Evolutionary conservation across 208 protist genomes (phyloP), one percentile per base, ranked within the genome.

Genomic region (Leishmania amazonensis): DNA sequence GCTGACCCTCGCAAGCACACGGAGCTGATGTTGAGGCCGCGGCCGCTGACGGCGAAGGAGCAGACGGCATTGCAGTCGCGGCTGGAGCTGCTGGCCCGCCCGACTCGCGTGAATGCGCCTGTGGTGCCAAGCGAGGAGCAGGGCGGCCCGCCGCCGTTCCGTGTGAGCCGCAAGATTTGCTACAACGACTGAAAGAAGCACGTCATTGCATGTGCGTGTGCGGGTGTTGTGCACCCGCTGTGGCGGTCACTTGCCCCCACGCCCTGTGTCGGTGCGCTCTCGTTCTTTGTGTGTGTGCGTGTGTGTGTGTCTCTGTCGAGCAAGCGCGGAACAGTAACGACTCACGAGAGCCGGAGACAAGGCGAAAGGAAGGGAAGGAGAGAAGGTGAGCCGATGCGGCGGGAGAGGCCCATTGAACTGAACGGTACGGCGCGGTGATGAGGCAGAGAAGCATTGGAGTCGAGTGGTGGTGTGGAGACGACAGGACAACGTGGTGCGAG

Each of bases 71-170:
- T 81, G 28, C 87, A 91, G 81, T 79, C 83, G 49, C 85, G 91
- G 31, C 80, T 96, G 42, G 64, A 75, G 45, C 42, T 87, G 71
- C 83, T 96, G 57, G 77, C 93, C 4, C 84, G 87, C 49, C 93
- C 93, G 15, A 81, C 87, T 49, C 83, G 85, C 2, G 84, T 94
- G 24, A 93, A 85, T 19, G 87, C 87, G 57, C 85, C 81, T 42
- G 60, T 74, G 17, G 83, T 88, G 28, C 85, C 88, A 57, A 83
- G 79, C 74, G 81, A 86, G 57, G 80, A 87, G 42, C 65, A 80
- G 45, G 81, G 80, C 17, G 75, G 65, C 5, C 76, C 81, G 17
- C 92, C 92, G 28, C 85, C 85, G 13, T 96, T 96, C 84, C 90
- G 87, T 60, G 89, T 96, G 5, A 76, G 81, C 53, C 89, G 88